Conservation (phyloP, 2,329 filamentous ascomycete genomes). For the Plectosphaerella cucumerina region DNA sequence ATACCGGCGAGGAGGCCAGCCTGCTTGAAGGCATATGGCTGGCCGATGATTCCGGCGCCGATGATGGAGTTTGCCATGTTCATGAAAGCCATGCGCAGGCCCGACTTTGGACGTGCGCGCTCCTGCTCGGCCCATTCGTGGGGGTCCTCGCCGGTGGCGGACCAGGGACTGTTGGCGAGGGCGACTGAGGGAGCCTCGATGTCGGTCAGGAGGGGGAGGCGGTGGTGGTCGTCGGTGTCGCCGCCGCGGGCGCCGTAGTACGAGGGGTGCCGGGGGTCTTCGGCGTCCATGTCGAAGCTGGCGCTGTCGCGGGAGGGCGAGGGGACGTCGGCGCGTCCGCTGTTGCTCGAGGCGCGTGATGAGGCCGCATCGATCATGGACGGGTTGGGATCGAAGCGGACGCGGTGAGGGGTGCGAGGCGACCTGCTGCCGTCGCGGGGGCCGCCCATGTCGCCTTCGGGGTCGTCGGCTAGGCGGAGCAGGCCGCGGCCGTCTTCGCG, state of each 20-base stretch:
- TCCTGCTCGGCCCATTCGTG: slow-evolving; percentile 49
- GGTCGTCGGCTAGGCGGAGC: slow-evolving; percentile 11
- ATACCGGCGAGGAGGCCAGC: slow-evolving; percentile 81
- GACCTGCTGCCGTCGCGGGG: slow-evolving; percentile 23
- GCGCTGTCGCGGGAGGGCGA: slow-evolving; percentile 1
- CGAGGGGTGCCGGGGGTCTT: slow-evolving; percentile 7
- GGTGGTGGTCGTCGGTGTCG: slow-evolving; percentile 26
- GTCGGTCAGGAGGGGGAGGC: slow-evolving; percentile 72
- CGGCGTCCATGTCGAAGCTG: slow-evolving; percentile 12
- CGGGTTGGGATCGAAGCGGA: slow-evolving; percentile 64
- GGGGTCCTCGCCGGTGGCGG: slow-evolving; percentile 33
- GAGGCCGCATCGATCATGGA: slow-evolving; percentile 28
- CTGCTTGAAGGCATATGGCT: slow-evolving; percentile 94
- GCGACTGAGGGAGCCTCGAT: slow-evolving; percentile 77
- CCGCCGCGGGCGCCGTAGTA: slow-evolving; percentile 3
- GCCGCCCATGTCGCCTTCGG: slow-evolving; percentile 3
- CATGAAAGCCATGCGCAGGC: slow-evolving; percentile 88
- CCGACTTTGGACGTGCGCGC: slow-evolving; percentile 71
- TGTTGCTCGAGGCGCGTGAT: slow-evolving; percentile 8
- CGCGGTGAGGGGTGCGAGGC: slow-evolving; percentile 65
- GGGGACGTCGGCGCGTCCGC: background rate
- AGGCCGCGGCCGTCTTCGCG: slow-evolving; percentile 17
- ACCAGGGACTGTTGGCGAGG: slow-evolving; percentile 53
- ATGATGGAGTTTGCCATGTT: slow-evolving; percentile 99
- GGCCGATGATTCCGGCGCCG: slow-evolving; percentile 69